These are phyloP conservation scores for Thermothielavioides terrestris DNA, from an alignment of 495 filamentous ascomycete species.

Conservation along the genomic window DNA sequence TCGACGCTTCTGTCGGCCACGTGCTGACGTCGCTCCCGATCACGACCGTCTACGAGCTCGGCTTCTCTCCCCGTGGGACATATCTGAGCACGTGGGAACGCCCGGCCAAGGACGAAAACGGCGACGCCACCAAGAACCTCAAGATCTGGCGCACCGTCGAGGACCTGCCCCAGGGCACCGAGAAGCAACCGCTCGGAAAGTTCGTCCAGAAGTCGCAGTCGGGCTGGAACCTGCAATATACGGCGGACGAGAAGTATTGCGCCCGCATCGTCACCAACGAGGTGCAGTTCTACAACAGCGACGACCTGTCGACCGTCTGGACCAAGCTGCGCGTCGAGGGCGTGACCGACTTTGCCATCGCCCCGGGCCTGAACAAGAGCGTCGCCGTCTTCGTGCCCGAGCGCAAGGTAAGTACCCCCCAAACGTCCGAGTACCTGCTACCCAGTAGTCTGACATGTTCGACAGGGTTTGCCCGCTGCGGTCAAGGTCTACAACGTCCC, in stretches of 20 bases:
- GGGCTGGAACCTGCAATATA: constrained; percentile 97
- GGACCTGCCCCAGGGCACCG: constrained; percentile 41
- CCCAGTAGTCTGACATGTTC: constrained; percentile 3
- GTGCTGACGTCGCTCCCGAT: constrained; percentile 64
- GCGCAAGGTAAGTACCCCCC: constrained; percentile 58
- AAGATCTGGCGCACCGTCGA: constrained; percentile 86
- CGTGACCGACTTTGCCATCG: constrained; percentile 79
- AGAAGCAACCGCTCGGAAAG: constrained; percentile 66
- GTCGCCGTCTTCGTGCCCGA: constrained; percentile 92
- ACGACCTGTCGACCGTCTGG: constrained; percentile 78
- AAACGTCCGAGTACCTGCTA: background rate
- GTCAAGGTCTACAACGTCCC: constrained; percentile 94
- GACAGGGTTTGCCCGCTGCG: constrained; percentile 75
- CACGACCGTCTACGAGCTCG: constrained; percentile 81
- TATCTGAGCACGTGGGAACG: constrained; percentile 97
- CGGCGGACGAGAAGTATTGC: constrained; percentile 81
- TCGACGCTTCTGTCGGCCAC: constrained; percentile 74
- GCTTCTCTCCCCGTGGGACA: constrained; percentile 85
- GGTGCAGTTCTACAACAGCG: constrained; percentile 90
- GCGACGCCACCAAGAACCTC: constrained; percentile 87
- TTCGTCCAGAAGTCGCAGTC: constrained; percentile 94
- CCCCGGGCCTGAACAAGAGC: constrained; percentile 78
- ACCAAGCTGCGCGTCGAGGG: constrained; percentile 91
- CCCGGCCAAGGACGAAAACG: constrained; percentile 81
- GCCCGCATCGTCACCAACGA: constrained; percentile 92